phyloP scores from a whole-genome alignment of 768 basidiomycete genomes.

The Grammothele lineata region DNA sequence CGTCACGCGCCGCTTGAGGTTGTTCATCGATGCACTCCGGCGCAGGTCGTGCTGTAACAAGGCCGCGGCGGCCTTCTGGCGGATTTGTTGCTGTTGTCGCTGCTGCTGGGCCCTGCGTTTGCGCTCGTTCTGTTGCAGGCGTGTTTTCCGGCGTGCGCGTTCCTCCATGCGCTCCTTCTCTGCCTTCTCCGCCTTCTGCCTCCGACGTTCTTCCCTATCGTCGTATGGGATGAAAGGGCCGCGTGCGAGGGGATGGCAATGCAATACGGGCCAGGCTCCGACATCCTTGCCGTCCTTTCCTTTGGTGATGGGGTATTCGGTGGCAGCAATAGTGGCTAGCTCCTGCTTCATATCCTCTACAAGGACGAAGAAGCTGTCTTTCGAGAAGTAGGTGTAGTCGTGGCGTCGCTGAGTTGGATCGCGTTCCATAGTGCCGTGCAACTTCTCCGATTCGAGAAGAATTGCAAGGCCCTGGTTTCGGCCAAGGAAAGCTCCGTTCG shows the following conservation, averaged over 20 bases:
- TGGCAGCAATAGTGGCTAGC: conserved; percentile 76
- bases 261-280: conserved; percentile 77
- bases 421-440: conserved; percentile 84
- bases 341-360: conserved; percentile 88
- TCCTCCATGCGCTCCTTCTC: conserved; percentile 36
- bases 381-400: conserved; percentile 84
- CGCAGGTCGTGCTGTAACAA: conserved; percentile 52
- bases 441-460: conserved; percentile 74
- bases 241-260: conserved; percentile 70
- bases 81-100: not conserved
- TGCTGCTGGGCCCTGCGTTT: conserved; percentile 15
- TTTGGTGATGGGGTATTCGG: conserved; percentile 68
- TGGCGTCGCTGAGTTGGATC: conserved; percentile 86
- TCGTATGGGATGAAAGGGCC: conserved; percentile 77
- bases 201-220: conserved; percentile 64
- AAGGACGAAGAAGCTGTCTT: conserved; percentile 72
- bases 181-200: conserved; percentile 44
- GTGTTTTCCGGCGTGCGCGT: conserved; percentile 37
- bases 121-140: conserved; percentile 31
- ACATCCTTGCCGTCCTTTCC: conserved; percentile 48
- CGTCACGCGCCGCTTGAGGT: conserved; percentile 54
- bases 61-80: conserved; percentile 27
- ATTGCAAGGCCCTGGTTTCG: conserved; percentile 36
- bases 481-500: conserved; percentile 22
- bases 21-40: conserved; percentile 72